A percentile compares a stretch with the other conserved stretches of the same genome.
Conservation (phyloP, 208 protist genomes). For the Crithidia bombi region DNA sequence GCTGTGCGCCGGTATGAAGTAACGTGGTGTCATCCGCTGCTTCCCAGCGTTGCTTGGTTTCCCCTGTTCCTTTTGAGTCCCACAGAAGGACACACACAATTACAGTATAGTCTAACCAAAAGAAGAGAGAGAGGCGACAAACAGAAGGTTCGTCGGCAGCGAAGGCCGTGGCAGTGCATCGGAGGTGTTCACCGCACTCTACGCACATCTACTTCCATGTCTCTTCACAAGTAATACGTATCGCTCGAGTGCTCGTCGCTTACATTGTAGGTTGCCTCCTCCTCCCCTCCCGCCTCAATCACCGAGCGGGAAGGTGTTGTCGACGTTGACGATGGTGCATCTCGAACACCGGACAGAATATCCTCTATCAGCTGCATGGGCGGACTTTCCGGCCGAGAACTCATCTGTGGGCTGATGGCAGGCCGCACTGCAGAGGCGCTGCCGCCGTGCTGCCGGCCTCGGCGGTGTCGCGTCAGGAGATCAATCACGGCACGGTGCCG, state of each 20-base stretch:
- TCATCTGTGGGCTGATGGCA: background rate
- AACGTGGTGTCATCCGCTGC: no score
- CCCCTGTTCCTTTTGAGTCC: background rate
- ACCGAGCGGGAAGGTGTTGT: background rate
- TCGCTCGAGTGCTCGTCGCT: constrained; percentile 11
- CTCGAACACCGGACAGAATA: constrained; percentile 39
- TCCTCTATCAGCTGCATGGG: constrained; percentile 40
- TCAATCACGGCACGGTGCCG: constrained; percentile 63
- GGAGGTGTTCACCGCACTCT: background rate
- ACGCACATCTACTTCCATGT: background rate
- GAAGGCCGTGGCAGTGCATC: no score
- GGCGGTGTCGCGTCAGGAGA: constrained; percentile 38
- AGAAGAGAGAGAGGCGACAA: no score
- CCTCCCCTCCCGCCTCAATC: background rate
- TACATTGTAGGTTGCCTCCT: background rate
- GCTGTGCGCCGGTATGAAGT: no score
- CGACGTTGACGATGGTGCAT: constrained; percentile 18
- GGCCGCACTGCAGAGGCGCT: background rate
- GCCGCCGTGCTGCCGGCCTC: background rate
- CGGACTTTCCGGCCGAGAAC: constrained; percentile 10
- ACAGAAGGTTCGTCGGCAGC: no score
- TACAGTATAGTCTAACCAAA: no score
- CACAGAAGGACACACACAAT: background rate
- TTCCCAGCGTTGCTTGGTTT: no score
- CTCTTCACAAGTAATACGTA: background rate